Conservation (phyloP, 306 rosid species). For the Vicia sativa region DNA sequence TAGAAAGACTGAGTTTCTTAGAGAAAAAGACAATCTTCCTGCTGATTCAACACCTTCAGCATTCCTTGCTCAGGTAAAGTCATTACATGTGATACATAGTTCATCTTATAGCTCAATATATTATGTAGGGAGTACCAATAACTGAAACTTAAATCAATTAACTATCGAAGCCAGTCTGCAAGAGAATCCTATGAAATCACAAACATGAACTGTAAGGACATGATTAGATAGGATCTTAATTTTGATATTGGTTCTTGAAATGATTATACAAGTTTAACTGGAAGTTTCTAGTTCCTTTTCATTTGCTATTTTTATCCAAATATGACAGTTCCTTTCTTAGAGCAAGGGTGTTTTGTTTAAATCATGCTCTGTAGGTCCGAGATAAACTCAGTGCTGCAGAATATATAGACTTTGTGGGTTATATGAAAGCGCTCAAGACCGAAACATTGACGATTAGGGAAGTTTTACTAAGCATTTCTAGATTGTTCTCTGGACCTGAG, state of each 20-base stretch:
- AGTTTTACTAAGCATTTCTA: constrained; percentile 72
- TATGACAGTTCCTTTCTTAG: constrained; percentile 13
- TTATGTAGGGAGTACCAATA: constrained; percentile 24
- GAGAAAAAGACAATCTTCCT: constrained; percentile 44
- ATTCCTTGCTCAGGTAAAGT: constrained; percentile 79
- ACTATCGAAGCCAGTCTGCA: constrained; percentile 23
- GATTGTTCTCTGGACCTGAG: constrained; percentile 77
- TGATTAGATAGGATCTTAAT: constrained; percentile 21
- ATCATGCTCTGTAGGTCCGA: constrained; percentile 60
- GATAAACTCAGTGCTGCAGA: constrained; percentile 74
- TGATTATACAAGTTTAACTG: constrained; percentile 10
- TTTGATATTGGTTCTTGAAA: constrained; percentile 30
- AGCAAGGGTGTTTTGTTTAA: constrained; percentile 31
- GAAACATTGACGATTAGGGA: constrained; percentile 78
- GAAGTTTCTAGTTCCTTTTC: constrained; percentile 29
- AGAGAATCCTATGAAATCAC: constrained; percentile 17
- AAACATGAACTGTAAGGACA: constrained; percentile 2
- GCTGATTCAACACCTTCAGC: constrained; percentile 47
- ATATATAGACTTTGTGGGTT: constrained; percentile 73
- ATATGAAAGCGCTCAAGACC: constrained; percentile 86
- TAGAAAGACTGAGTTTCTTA: constrained; percentile 42
- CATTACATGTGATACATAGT: constrained; percentile 25
- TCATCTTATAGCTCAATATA: constrained; percentile 28
- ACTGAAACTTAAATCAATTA: constrained; percentile 16
- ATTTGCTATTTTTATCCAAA: constrained; percentile 1